Conservation (phyloP, 306 rosid species). For the Dalbergia oliveri region DNA sequence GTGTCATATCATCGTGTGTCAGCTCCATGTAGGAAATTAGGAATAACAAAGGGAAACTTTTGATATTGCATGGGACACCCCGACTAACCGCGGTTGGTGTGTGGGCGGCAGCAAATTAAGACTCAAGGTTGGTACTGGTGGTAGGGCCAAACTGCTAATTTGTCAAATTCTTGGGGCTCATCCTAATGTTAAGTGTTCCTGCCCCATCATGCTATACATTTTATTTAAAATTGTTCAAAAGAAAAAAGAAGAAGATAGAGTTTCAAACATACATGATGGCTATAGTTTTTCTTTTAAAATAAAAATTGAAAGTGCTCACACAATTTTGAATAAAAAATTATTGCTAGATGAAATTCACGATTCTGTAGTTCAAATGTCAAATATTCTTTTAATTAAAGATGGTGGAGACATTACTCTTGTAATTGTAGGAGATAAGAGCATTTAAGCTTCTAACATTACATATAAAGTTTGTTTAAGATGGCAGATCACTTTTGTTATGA, state of each 20-base stretch:
- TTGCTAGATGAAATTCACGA: no score
- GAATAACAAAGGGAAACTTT: conserved; percentile 14
- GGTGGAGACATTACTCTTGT: no score
- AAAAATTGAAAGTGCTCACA: no score
- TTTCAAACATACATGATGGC: no score
- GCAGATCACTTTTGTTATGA: no score
- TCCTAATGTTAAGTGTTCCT: background rate
- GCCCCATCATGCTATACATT: background rate
- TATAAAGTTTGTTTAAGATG: no score
- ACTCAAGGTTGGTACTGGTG: background rate
- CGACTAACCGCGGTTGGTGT: conserved; percentile 25
- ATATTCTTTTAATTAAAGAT: no score
- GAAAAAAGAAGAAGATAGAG: no score
- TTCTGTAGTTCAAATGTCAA: no score
- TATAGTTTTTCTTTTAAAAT: no score
- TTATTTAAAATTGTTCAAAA: background rate
- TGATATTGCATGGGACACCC: conserved; percentile 12
- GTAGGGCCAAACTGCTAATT: background rate
- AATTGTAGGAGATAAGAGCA: no score
- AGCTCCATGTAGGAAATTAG: conserved; percentile 35
- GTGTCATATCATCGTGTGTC: conserved; percentile 47
- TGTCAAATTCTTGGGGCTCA: background rate
- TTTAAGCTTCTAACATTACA: background rate
- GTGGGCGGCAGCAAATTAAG: conserved; percentile 37
- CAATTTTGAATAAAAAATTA: no score